A percentile compares a stretch with the other conserved stretches of the same genome.
Evolutionary conservation across 2,329 filamentous ascomycete genomes (phyloP).

Genomic region (Phoma herbarum): DNA sequence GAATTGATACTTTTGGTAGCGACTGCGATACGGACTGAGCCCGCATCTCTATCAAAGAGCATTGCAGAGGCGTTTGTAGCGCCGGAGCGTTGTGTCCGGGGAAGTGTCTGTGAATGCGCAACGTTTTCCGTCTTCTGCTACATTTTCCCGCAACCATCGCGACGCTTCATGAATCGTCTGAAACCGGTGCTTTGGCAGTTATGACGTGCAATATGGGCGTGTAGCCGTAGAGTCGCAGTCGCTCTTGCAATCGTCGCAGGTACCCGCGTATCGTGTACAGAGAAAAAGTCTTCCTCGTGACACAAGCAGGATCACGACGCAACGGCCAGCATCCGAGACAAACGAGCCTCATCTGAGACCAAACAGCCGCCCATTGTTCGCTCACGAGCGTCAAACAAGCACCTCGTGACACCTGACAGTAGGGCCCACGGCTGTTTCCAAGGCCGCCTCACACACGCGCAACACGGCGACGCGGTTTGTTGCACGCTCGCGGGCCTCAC

Average conservation of each 20-base stretch:
- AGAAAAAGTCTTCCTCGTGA: neutral
- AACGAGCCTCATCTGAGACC: neutral
- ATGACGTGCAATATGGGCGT: neutral
- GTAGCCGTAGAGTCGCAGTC: neutral
- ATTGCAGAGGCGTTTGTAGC: neutral
- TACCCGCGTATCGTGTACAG: neutral
- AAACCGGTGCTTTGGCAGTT: neutral
- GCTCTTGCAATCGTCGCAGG: neutral
- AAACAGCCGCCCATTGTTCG: neutral
- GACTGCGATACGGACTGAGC: neutral
- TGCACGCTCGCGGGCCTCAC: neutral
- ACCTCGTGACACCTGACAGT: slow-evolving; percentile 1
- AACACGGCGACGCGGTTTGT: neutral
- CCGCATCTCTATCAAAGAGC: neutral
- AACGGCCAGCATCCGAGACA: slow-evolving; percentile 1
- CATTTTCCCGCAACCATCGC: neutral
- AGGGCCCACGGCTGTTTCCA: neutral
- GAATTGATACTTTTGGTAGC: neutral
- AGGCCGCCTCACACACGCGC: neutral
- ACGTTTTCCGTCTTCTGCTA: neutral
- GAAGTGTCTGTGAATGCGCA: neutral
- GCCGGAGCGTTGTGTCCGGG: neutral
- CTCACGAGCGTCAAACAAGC: slow-evolving; percentile 3
- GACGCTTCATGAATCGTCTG: neutral
- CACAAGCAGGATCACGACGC: neutral